Evolutionary conservation across 192 early-diverging fungal genomes (phyloP).

Genomic region (Martensiomyces pterosporus): DNA sequence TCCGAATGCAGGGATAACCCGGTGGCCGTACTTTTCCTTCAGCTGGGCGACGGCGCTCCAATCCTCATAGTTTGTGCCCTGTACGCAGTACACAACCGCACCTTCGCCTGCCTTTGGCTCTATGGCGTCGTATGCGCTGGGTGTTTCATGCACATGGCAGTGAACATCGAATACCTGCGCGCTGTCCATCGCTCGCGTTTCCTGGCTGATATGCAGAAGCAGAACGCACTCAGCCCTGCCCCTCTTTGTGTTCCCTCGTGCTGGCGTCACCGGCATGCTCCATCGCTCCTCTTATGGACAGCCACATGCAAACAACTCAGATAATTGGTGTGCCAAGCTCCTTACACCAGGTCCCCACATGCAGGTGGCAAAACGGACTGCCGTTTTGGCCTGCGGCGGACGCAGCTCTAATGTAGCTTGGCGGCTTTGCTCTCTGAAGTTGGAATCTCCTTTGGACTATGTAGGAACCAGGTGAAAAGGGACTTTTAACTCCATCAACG

Average conservation of each 20-base stretch:
- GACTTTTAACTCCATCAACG: conserved; percentile 14
- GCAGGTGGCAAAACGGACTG: no score
- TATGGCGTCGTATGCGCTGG: conserved; percentile 2
- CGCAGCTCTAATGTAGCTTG: conserved; percentile 30
- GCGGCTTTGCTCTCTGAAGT: conserved; percentile 27
- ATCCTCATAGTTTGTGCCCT: conserved; percentile 38
- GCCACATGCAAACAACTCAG: no score
- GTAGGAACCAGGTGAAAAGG: background rate
- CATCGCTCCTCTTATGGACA: no score
- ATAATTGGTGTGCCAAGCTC: conserved; percentile 21
- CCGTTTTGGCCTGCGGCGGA: no score
- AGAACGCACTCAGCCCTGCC: no score
- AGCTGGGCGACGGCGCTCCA: conserved; percentile 31
- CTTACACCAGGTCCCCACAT: no score
- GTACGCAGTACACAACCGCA: conserved; percentile 27
- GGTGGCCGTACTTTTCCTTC: conserved; percentile 6
- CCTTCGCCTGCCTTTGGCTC: background rate
- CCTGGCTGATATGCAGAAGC: no score
- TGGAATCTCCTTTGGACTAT: conserved; percentile 30
- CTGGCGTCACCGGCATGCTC: no score
- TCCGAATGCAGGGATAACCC: conserved; percentile 37
- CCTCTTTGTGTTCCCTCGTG: no score
- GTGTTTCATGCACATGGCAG: conserved; percentile 47
- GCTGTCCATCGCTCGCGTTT: background rate
- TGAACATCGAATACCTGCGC: conserved; percentile 32